Conservation (phyloP, 2,329 filamentous ascomycete genomes). For the Beauveria scarabaeidicola region DNA sequence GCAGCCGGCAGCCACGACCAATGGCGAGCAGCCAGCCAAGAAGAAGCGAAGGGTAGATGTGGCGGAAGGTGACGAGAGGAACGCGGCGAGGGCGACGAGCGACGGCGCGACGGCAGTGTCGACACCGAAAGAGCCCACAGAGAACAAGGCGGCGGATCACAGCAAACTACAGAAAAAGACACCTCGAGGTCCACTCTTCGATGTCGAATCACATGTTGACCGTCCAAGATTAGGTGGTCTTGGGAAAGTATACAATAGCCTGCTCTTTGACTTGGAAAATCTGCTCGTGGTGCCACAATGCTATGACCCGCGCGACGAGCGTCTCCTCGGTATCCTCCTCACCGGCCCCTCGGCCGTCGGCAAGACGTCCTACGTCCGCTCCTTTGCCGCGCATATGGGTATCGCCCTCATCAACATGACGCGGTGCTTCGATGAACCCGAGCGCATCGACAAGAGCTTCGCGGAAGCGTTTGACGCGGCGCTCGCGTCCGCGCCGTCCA, state of each 20-base stretch:
- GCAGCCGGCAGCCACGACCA: not conserved
- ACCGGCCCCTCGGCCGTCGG: slow-evolving; percentile 75
- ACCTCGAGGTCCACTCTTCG: slow-evolving; percentile 22
- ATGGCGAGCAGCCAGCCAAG: slow-evolving; percentile 21
- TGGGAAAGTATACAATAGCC: slow-evolving; percentile 16
- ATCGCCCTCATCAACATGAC: slow-evolving; percentile 60
- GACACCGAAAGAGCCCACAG: not conserved
- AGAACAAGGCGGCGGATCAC: not conserved
- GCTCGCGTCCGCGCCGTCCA: slow-evolving; percentile 72
- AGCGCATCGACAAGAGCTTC: slow-evolving; percentile 31
- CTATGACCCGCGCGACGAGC: slow-evolving; percentile 13
- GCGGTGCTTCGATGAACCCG: slow-evolving; percentile 28
- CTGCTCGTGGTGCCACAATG: slow-evolving; percentile 18
- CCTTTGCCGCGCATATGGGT: slow-evolving; percentile 61
- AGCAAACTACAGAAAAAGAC: slow-evolving; percentile 20
- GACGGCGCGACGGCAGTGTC: slow-evolving; percentile 15
- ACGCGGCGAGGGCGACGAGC: slow-evolving; percentile 8
- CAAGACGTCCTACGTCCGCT: slow-evolving; percentile 69
- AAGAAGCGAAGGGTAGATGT: slow-evolving; percentile 25
- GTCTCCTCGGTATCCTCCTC: slow-evolving; percentile 52
- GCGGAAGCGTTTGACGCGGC: slow-evolving; percentile 60
- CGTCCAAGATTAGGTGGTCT: slow-evolving; percentile 23
- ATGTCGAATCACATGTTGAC: slow-evolving; percentile 21
- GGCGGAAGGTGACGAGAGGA: slow-evolving; percentile 16
- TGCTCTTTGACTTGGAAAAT: slow-evolving; percentile 14